These are phyloP conservation scores for Puccinellia tenuiflora DNA, from an alignment of 176 grass and related monocot species.

Conservation along the genomic window DNA sequence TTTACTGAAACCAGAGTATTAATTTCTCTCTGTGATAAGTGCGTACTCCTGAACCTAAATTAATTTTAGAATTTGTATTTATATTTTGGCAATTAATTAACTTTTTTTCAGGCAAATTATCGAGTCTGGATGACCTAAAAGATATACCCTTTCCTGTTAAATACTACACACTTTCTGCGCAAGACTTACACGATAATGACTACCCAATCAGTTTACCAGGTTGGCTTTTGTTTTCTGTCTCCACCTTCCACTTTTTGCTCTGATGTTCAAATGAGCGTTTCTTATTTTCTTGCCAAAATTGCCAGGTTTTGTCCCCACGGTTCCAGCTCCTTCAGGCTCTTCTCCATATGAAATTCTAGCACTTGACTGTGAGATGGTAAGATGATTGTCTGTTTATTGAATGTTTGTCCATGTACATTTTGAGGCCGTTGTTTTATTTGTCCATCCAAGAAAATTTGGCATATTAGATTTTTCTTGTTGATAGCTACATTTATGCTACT, in stretches of 20 bases:
- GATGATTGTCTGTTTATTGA: neutral
- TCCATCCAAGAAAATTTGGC: neutral
- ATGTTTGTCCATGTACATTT: slow-evolving; percentile 10
- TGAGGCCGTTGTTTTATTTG: slow-evolving; percentile 7
- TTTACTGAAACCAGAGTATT: neutral
- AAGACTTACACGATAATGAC: slow-evolving; percentile 84
- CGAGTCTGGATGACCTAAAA: slow-evolving; percentile 47
- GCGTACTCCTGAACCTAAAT: neutral
- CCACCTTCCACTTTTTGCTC: neutral
- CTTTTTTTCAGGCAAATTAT: slow-evolving; percentile 43
- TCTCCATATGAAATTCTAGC: slow-evolving; percentile 65
- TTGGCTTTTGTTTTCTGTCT: slow-evolving; percentile 22
- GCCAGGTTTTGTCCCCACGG: slow-evolving; percentile 65
- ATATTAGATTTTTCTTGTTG: neutral
- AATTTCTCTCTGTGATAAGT: neutral
- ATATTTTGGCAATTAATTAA: neutral
- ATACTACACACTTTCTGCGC: slow-evolving; percentile 75
- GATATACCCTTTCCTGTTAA: slow-evolving; percentile 76
- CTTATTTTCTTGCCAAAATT: slow-evolving; percentile 22
- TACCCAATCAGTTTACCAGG: slow-evolving; percentile 58
- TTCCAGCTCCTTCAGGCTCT: slow-evolving; percentile 57
- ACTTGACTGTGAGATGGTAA: slow-evolving; percentile 99
- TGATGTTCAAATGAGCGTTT: neutral
- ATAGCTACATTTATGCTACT: neutral
- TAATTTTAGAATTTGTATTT: neutral